These are phyloP conservation scores for Neurospora sp. DNA, from an alignment of 495 filamentous ascomycete species.

Conservation along the genomic window DNA sequence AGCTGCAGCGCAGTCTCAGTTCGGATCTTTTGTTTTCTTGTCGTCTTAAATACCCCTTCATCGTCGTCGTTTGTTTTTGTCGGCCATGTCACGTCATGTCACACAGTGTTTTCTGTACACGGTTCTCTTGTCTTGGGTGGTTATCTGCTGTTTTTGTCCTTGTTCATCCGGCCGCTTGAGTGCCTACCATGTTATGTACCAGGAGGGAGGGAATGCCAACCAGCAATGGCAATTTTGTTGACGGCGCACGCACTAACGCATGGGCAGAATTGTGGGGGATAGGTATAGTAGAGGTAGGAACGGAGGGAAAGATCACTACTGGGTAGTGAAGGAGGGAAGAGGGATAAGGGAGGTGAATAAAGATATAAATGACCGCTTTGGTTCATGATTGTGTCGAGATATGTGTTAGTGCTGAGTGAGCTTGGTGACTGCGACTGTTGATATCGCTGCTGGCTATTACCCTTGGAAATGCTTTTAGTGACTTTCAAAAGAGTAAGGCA, in stretches of 20 bases:
- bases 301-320: background rate
- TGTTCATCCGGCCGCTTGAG: background rate
- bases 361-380: background rate
- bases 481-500: no score
- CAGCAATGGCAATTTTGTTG: background rate
- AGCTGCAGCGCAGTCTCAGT: conserved; percentile 6
- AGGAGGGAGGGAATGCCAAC: background rate
- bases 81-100: background rate
- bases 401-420: background rate
- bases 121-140: background rate
- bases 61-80: background rate
- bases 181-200: background rate
- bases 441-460: background rate
- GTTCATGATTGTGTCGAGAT: background rate
- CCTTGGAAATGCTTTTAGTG: no score
- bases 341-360: background rate
- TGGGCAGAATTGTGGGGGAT: background rate
- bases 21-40: background rate
- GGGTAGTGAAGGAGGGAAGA: background rate
- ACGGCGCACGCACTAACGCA: background rate
- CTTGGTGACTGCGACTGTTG: background rate
- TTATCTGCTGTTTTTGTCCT: background rate
- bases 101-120: background rate
- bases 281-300: background rate
- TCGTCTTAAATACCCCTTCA: background rate